Percentiles rank a stretch among this genome's conserved stretches.
Evolutionary conservation across 1,284 basidiomycete species (phyloP).

Genomic region (Albatrellus sp.): DNA sequence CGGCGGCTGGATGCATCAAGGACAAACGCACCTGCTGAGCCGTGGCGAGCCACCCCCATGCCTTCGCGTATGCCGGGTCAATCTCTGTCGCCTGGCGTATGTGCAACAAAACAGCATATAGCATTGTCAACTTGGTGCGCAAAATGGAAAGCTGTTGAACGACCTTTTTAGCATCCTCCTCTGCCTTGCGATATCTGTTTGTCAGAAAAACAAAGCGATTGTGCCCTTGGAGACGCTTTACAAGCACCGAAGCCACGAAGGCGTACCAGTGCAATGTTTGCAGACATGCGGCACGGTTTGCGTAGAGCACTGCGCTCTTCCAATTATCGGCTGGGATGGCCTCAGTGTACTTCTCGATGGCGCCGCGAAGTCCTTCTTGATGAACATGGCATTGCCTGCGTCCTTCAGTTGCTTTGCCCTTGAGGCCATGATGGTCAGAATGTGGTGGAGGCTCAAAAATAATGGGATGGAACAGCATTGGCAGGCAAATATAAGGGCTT

Average conservation of each 20-base stretch:
- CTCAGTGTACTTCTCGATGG: neutral
- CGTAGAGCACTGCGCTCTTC: neutral
- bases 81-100: slow-evolving; percentile 22
- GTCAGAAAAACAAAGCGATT: neutral
- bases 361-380: neutral
- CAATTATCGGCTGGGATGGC: neutral
- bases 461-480: no score
- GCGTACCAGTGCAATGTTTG: neutral
- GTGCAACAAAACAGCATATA: no score
- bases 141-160: no score
- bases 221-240: neutral
- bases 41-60: slow-evolving; percentile 20
- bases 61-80: slow-evolving; percentile 24
- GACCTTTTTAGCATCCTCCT: neutral
- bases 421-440: neutral
- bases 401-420: neutral
- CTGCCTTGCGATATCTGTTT: neutral
- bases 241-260: neutral
- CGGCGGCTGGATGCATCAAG: neutral
- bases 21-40: slow-evolving; percentile 17
- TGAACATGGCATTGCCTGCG: neutral
- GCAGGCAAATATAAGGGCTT: no score
- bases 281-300: neutral
- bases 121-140: no score
- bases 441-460: neutral